Evolutionary conservation across 768 basidiomycete genomes (phyloP), one percentile per base, ranked within the genome.

Genomic region (Kwoniella dendrophila): DNA sequence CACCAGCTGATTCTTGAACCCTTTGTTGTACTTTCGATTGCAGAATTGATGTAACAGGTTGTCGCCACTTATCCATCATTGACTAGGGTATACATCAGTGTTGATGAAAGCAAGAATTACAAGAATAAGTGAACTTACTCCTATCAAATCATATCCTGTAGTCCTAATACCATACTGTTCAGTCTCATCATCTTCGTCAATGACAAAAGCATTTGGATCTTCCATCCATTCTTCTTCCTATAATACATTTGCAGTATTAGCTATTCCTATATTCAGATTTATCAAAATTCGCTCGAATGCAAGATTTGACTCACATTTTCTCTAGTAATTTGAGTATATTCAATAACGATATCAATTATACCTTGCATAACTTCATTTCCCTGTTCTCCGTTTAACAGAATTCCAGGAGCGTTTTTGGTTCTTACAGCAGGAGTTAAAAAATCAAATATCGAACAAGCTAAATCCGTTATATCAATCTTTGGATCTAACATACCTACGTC

Each of bases 181-280:
- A 0, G 87, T 87, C 64, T 95, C 92, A 63, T 97, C 95, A 56
- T 96, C 92, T 72, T 97, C 94, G 74, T 98, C 92, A 26, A 89
- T 88, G 30, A 98, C 87, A 72, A 98, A 98, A 2, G 88, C 86
- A 68, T 98, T 97, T 3, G 90, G 87, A 69, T 96, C 89, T 55
- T 83, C 85, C 2, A 86, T 85, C 95, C 95, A 98, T 16, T 86
- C 88, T 30, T 93, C 91, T 74, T 93, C 92, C 92, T 97, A 10
- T 44, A 40, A 16, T 11, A 11, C 38, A 40, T 40, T 14, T 40
- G 38, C 12, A 40, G 38, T 20, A 40, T 40, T 40, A n/a, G n/a
- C n/a, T n/a, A n/a, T n/a, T n/a, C n/a, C n/a, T n/a, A n/a, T n/a
- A n/a, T n/a, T n/a, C n/a, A n/a, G n/a, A n/a, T n/a, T n/a, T n/a